Evolutionary conservation across 257 asterid species (phyloP).

Genomic region (Capsicum pubescens): DNA sequence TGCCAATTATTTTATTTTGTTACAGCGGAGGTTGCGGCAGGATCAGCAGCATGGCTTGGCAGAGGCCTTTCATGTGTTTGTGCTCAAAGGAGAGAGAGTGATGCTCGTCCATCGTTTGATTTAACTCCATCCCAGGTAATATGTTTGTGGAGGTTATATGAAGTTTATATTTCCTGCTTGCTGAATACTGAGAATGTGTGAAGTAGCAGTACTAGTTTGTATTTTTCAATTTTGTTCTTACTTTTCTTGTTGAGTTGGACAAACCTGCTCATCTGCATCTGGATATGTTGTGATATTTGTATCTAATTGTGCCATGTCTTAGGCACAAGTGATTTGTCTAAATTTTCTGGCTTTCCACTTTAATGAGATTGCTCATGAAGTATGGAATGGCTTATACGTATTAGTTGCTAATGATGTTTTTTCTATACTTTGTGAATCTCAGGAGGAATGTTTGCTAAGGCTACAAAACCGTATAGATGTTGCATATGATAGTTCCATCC

Average conservation of each 20-base stretch:
- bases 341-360: not conserved
- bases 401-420: not conserved
- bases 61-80: conserved; percentile 97
- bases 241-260: conserved; percentile 17
- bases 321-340: not conserved
- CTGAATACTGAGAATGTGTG: conserved; percentile 15
- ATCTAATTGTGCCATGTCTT: not conserved
- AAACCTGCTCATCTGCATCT: not conserved
- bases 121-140: conserved; percentile 86
- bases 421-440: conserved; percentile 32
- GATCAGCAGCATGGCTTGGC: conserved; percentile 99
- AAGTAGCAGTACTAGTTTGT: not conserved
- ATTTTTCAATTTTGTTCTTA: not conserved
- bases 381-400: not conserved
- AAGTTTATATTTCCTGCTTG: conserved; percentile 10
- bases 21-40: conserved; percentile 85
- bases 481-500: conserved; percentile 75
- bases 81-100: conserved; percentile 91
- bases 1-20: conserved; percentile 44
- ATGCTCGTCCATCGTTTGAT: conserved; percentile 91
- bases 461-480: conserved; percentile 86
- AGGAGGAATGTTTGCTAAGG: conserved; percentile 92
- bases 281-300: not conserved
- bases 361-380: not conserved
- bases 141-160: conserved; percentile 23